phyloP scores from a whole-genome alignment of 495 filamentous ascomycete genomes.

The Lasiosphaeris hirsuta region DNA sequence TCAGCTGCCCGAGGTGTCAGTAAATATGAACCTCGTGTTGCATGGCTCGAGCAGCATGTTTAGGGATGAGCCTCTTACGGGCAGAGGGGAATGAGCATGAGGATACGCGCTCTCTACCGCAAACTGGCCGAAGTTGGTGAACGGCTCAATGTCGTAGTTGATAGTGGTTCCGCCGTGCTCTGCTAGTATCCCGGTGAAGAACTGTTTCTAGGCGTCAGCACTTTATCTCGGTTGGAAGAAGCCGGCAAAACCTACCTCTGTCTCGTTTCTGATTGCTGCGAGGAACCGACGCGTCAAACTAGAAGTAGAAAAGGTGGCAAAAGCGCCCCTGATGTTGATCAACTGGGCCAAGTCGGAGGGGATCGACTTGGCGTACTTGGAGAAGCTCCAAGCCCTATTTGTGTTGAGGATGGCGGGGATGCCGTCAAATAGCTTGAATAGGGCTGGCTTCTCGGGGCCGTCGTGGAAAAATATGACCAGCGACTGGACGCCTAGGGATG shows the following conservation, averaged over 20 bases:
- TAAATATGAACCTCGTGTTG: too few relatives aligned
- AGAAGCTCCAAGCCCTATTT: conserved; percentile 51
- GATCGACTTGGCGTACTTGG: conserved; percentile 36
- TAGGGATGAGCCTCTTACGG: conserved; percentile 5
- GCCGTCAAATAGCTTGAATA: conserved; percentile 55
- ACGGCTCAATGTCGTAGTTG: conserved; percentile 28
- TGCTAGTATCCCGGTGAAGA: conserved; percentile 2
- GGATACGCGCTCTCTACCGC: conserved; percentile 25
- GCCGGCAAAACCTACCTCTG: conserved; percentile 3
- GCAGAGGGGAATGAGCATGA: conserved; percentile 24
- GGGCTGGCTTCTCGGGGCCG: conserved; percentile 51
- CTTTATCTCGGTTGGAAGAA: background rate
- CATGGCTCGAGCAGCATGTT: background rate
- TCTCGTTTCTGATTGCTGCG: conserved; percentile 18
- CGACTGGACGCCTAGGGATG: conserved; percentile 48
- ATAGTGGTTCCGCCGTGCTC: conserved; percentile 12
- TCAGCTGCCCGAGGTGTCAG: conserved; percentile 10
- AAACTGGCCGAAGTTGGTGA: conserved; percentile 21
- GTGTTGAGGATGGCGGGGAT: conserved; percentile 44
- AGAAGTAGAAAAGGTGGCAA: conserved; percentile 25
- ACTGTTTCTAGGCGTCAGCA: background rate
- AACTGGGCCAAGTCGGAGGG: conserved; percentile 12
- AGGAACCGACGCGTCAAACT: conserved; percentile 13
- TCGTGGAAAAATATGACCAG: conserved; percentile 59
- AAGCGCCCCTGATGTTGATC: conserved; percentile 20